Evolutionary conservation across 257 asterid species (phyloP), one percentile per base, ranked within the genome.

Genomic region (Rauvolfia tetraphylla): DNA sequence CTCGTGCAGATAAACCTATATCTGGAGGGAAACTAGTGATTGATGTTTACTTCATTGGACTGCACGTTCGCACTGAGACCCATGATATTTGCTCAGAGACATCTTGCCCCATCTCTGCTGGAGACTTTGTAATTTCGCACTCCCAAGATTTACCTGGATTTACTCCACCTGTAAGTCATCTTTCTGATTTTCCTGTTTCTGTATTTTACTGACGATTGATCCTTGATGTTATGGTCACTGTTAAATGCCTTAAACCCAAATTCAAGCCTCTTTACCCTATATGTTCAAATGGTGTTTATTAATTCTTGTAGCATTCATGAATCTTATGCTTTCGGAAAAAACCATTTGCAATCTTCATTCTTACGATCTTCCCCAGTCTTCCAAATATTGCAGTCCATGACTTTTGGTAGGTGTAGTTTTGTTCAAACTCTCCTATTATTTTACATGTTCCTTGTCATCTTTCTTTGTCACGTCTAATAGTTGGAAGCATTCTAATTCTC

Each of bases 161-260:
- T 75, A 92, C 97, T 25, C 98, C 98, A 57, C 92, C 95, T 18
- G 97, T 92, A 80, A 92, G 96, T 85, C 78, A 44, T 59, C 72
- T 68, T 72, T 51, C 70, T 23, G 10, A 1, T 71, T 67, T 8
- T 54, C 42, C 38, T 66, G 29, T 33, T 71, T 72, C 18, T 44
- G 1, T 10, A 33, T 54, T 65, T 34, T 13, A 23, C 22, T 65
- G 27, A 34, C 13, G n/a, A 8, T 48, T 63, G 75, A 39, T 48
- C 23, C 71, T 6, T 44, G 4, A 31, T 9, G 3, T 31, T 42
- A 5, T 11, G 12, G 18, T 34, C 49, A 42, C n/a, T 23, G 56
- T 75, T 42, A 15, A 42, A 44, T 75, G 18, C 48, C 71, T 29
- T 39, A 29, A 74, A 22, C 3, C 33, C 42, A 59, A 20, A 5